Base-by-base conservation (phyloP, 148 eudicot genomes). In the Cornus suecica region DNA sequence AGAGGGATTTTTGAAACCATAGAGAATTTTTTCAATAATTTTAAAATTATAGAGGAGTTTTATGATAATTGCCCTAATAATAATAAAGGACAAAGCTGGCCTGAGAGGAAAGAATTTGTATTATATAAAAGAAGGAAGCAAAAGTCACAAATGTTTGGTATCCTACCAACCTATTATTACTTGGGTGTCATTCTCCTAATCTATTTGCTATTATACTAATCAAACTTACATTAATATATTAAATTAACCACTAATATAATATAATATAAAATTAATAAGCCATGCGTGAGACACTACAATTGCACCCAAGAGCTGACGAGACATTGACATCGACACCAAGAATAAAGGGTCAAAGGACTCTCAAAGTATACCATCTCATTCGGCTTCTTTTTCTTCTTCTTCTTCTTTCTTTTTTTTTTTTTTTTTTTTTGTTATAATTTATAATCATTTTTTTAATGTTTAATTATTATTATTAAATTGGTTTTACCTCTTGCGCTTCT, bases 241-340 rank as follows among this genome's bases (percentile, higher is more conserved):
- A 37, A 37, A 37, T 37, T 37, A 37, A 37, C 7, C 42, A 37
- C n/a, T n/a, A n/a, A n/a, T n/a, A n/a, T n/a, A n/a, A n/a, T n/a
- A 41, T 41, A 4, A 4, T 41, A 41, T 41, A 41, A 41, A 41
- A n/a, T n/a, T n/a, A 9, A 41, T 4, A 70, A 48, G 23, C 41
- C n/a, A 52, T 2, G 65, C 42, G 45, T 13, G 58, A 71, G 65
- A 56, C 65, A 71, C 28, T 29, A 14, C 13, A 64, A 71, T 58
- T 71, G 8, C 65, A 71, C 65, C 65, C 42, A 71, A 11, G 28
- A 48, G 51, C 41, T 68, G 52, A 68, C 37, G 42, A 13, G 31
- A 30, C 22, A 37, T 42, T 71, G 64, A 29, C 62, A 30, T 69
- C 28, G 31, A 71, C 74, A 22, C 27, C 23, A 54, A 54, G 42